These are phyloP conservation scores for Pseudocercospora vitis DNA, from an alignment of 2,329 filamentous ascomycete genomes.

Conservation along the genomic window DNA sequence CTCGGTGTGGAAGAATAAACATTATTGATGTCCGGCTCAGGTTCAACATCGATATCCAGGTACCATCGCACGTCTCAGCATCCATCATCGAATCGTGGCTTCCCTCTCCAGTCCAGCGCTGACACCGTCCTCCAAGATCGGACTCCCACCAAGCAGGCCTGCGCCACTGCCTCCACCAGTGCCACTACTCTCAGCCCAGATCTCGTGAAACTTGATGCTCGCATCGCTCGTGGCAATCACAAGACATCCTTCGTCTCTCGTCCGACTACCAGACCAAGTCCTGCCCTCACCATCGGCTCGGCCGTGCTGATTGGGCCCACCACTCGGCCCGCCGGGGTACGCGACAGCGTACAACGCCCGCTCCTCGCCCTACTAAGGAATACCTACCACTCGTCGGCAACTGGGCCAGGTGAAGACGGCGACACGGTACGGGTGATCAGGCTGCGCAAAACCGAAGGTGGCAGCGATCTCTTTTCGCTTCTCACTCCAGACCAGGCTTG, in stretches of 20 bases:
- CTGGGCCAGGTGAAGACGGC: slow-evolving; percentile 94
- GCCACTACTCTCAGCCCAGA: slow-evolving; percentile 60
- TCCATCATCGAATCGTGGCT: slow-evolving; percentile 41
- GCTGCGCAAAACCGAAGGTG: slow-evolving; percentile 90
- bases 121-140: slow-evolving; percentile 79
- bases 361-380: slow-evolving; percentile 78
- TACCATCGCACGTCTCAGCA: no score
- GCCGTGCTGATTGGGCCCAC: slow-evolving; percentile 18
- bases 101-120: slow-evolving; percentile 70
- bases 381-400: slow-evolving; percentile 78
- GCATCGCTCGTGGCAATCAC: slow-evolving; percentile 90
- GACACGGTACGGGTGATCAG: slow-evolving; percentile 83
- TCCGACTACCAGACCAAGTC: slow-evolving; percentile 59
- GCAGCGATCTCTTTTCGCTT: slow-evolving; percentile 78
- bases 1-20: neutral
- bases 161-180: slow-evolving; percentile 41
- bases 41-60: no score
- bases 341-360: slow-evolving; percentile 84
- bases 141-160: slow-evolving; percentile 69
- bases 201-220: slow-evolving; percentile 91
- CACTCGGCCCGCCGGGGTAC: slow-evolving; percentile 67
- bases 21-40: neutral
- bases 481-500: slow-evolving; percentile 79
- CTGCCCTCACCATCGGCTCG: slow-evolving; percentile 32
- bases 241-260: slow-evolving; percentile 73